These are phyloP conservation scores for Austroboletus novae-zelandiae DNA, from an alignment of 1,284 basidiomycete genomes.

Conservation along the genomic window DNA sequence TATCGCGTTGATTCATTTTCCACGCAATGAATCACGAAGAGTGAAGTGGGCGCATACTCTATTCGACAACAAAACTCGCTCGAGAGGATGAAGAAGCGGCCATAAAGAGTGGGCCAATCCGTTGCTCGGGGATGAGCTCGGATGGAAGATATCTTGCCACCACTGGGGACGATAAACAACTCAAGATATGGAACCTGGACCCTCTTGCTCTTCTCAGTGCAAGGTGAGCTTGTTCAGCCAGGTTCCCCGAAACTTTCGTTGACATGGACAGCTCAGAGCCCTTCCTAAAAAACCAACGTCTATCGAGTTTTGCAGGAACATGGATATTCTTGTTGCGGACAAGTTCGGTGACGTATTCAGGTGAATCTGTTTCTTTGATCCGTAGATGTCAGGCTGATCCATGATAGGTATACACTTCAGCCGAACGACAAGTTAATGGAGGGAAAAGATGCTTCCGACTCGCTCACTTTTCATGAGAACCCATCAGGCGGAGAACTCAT, in stretches of 20 bases:
- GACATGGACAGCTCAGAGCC: slow-evolving; percentile 45
- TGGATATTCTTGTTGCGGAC: slow-evolving; percentile 70
- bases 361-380: slow-evolving; percentile 34
- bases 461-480: slow-evolving; percentile 65
- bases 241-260: neutral
- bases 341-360: slow-evolving; percentile 87
- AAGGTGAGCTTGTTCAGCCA: slow-evolving; percentile 44
- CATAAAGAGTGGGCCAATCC: slow-evolving; percentile 55
- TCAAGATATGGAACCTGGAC: slow-evolving; percentile 72
- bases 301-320: slow-evolving; percentile 56
- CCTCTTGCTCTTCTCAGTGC: slow-evolving; percentile 55
- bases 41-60: slow-evolving; percentile 51
- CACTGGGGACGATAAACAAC: slow-evolving; percentile 74
- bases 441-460: slow-evolving; percentile 35
- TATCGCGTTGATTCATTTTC: neutral
- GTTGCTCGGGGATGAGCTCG: slow-evolving; percentile 55
- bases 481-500: slow-evolving; percentile 73
- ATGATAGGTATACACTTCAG: slow-evolving; percentile 49
- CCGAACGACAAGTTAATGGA: slow-evolving; percentile 18
- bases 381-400: neutral
- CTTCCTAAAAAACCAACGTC: slow-evolving; percentile 75
- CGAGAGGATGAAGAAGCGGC: slow-evolving; percentile 35
- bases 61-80: slow-evolving; percentile 40
- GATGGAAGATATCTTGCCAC: slow-evolving; percentile 56
- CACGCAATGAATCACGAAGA: slow-evolving; percentile 9